Evolutionary conservation across 495 filamentous ascomycete genomes (phyloP), one percentile per base, ranked within the genome.

Genomic region (Penicillium pulvis): DNA sequence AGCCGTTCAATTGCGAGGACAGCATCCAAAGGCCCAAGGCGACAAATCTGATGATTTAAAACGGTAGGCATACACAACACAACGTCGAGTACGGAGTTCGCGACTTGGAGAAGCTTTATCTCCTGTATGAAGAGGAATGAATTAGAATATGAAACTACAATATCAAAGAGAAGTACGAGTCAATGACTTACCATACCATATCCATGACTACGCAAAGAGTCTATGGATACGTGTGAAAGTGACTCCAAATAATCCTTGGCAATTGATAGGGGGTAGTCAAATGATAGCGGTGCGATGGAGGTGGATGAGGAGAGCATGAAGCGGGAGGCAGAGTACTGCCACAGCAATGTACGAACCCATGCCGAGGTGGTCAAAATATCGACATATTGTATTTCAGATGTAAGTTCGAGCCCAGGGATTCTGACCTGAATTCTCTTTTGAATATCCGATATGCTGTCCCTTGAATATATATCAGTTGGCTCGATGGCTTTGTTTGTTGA

Each of bases 261-360:
- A 39, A 64, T 60, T 8, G 51, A 51, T 8, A 64, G 48, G 1
- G 61, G 61, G 19, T 64, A 64, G 14, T 64, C 61, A 24, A 57
- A 59, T 19, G 61, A 53, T 28, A 64, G 50, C 12, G 58, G 61
- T 28, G 50, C 57, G 12, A 47, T 57, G 11, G 45, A 53, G 1
- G 57, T 54, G n/a, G 58, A 46, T n/a, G 61, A 64, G 8, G 58
- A 56, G 47, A 64, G 61, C 61, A 64, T 64, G 42, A 64, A 64
- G 24, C 49, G 61, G 23, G 61, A 60, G 19, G 61, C 61, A 45
- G 61, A 56, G 36, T 64, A 59, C 28, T 64, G 61, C 61, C 61
- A 64, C 10, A 64, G 54, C 30, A 64, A 41, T 12, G 61, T 57
- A 12, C 61, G 53, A 12, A 64, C 39, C 61, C 61, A 64, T 14